Evolutionary conservation across 768 basidiomycete species (phyloP).

Genomic region (Kwoniella newhampshirensis): DNA sequence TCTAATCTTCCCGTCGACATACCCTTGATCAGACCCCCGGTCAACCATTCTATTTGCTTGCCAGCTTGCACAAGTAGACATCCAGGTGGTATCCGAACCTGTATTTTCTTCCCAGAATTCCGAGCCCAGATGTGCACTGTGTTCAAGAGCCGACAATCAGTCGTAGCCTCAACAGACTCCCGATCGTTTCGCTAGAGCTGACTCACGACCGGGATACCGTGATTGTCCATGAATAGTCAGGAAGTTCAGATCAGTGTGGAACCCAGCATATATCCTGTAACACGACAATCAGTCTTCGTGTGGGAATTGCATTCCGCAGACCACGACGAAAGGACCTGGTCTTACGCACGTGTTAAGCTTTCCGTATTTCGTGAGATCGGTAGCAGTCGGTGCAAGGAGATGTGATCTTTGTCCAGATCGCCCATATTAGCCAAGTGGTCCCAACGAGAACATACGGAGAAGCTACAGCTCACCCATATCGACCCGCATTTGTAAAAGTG

Average conservation of each 20-base stretch:
- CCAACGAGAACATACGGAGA: background rate
- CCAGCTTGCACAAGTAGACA: conserved; percentile 91
- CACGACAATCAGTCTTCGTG: background rate
- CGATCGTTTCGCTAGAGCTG: too few species aligned
- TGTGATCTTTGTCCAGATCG: conserved; percentile 64
- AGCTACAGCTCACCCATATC: conserved; percentile 67
- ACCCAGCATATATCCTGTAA: conserved; percentile 80
- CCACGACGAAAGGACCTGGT: too few species aligned
- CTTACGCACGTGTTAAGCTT: conserved; percentile 39
- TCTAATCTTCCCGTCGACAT: background rate
- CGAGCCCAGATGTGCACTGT: conserved; percentile 89
- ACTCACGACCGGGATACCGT: conserved; percentile 42
- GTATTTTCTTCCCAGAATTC: conserved; percentile 84
- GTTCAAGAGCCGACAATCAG: conserved; percentile 12
- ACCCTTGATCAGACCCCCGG: conserved; percentile 67
- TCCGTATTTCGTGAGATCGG: conserved; percentile 78
- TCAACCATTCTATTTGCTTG: conserved; percentile 86
- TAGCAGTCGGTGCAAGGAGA: conserved; percentile 88
- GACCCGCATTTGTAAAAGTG: conserved; percentile 75
- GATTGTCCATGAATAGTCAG: conserved; percentile 57
- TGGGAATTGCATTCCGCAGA: background rate
- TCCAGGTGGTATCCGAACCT: conserved; percentile 79
- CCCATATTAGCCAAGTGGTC: background rate
- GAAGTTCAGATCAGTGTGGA: conserved; percentile 92
- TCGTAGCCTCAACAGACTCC: too few species aligned